Conservation (phyloP, 371 early-diverging fungal species). For the Mucor velutinosus region DNA sequence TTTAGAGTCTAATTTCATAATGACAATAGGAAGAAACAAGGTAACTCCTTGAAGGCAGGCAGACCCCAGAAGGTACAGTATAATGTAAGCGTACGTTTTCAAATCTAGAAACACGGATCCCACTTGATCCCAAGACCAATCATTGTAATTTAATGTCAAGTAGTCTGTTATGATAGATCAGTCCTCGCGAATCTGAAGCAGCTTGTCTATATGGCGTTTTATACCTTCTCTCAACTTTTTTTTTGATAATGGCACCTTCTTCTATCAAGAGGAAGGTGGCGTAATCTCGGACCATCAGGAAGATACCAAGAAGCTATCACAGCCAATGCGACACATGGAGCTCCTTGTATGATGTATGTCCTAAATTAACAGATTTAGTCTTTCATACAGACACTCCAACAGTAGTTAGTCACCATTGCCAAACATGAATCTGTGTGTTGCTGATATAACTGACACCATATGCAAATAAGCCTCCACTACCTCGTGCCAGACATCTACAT, state of each 20-base stretch:
- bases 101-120: conserved; percentile 11
- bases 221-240: conserved; percentile 21
- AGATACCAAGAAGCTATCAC: neutral
- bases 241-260: conserved; percentile 28
- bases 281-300: neutral
- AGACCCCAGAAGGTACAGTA: conserved; percentile 33
- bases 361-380: conserved; percentile 9
- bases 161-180: conserved; percentile 21
- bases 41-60: conserved; percentile 30
- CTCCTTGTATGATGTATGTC: conserved; percentile 58
- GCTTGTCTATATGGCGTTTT: conserved; percentile 7
- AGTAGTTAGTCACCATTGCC: conserved; percentile 37
- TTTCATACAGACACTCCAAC: no score
- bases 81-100: conserved; percentile 13
- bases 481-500: conserved; percentile 42
- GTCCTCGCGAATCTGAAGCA: conserved; percentile 6
- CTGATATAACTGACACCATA: conserved; percentile 30
- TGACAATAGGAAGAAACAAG: conserved; percentile 29
- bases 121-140: conserved; percentile 27
- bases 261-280: conserved; percentile 25
- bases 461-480: conserved; percentile 44
- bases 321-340: conserved; percentile 41
- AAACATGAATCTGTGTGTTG: conserved; percentile 26
- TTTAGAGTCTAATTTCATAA: conserved; percentile 20
- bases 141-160: conserved; percentile 20